A percentile compares a stretch with the other conserved stretches of the same genome.
Evolutionary conservation across 805 yeast species (phyloP).

Genomic region (Myxozyma mucilagina): DNA sequence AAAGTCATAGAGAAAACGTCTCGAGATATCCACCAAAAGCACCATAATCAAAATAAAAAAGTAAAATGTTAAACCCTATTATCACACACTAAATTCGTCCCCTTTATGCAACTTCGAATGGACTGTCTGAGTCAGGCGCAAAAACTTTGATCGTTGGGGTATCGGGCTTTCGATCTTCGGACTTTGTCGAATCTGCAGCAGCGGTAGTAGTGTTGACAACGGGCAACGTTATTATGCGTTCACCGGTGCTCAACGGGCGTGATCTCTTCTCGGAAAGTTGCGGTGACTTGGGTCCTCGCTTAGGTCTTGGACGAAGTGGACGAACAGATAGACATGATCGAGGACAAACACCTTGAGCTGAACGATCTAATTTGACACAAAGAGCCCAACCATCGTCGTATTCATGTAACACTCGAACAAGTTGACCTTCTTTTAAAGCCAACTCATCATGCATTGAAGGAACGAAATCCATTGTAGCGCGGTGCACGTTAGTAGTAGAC

Average conservation of each 20-base stretch:
- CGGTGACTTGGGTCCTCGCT: slow-evolving; percentile 22
- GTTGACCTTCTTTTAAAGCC: slow-evolving; percentile 33
- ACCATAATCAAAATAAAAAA: not conserved
- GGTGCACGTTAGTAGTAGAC: slow-evolving; percentile 32
- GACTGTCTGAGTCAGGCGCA: slow-evolving; percentile 30
- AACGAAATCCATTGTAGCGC: slow-evolving; percentile 32
- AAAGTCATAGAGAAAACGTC: not conserved
- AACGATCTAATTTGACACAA: slow-evolving; percentile 30
- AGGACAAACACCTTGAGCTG: slow-evolving; percentile 32
- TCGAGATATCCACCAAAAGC: not conserved
- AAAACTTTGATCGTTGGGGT: slow-evolving; percentile 32
- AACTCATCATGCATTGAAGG: slow-evolving; percentile 36
- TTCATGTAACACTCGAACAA: slow-evolving; percentile 33
- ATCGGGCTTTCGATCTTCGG: slow-evolving; percentile 1
- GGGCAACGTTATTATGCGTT: slow-evolving; percentile 12
- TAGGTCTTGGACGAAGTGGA: slow-evolving; percentile 30
- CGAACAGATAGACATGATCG: slow-evolving; percentile 28
- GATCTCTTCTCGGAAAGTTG: not conserved
- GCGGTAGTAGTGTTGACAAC: slow-evolving; percentile 6
- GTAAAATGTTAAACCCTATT: not conserved
- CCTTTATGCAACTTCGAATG: slow-evolving; percentile 19
- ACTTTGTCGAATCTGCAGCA: not conserved
- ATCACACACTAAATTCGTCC: not conserved
- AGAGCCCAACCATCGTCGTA: slow-evolving; percentile 37
- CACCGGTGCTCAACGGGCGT: slow-evolving; percentile 1